These are phyloP conservation scores for Dichomitus squalens DNA, from an alignment of 1,284 basidiomycete species.

Conservation along the genomic window DNA sequence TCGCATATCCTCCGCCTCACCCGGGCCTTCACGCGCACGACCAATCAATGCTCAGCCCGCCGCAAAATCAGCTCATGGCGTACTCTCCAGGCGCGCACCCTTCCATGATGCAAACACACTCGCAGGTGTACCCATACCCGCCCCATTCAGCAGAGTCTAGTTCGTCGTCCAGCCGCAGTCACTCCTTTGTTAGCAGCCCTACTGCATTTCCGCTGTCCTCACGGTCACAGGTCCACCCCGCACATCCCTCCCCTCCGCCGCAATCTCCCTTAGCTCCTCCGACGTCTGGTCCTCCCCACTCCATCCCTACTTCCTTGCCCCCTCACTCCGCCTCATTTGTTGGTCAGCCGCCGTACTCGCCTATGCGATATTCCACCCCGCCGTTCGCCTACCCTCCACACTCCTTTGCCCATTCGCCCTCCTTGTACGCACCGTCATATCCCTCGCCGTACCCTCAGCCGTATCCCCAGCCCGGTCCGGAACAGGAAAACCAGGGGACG, in stretches of 20 bases:
- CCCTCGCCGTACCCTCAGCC: constrained; percentile 40
- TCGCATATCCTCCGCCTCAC: constrained; percentile 38
- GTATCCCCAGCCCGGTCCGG: constrained; percentile 26
- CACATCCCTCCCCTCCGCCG: constrained; percentile 36
- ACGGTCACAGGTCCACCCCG: constrained; percentile 27
- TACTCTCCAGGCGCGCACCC: constrained; percentile 32
- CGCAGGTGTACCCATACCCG: constrained; percentile 30
- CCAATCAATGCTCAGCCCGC: constrained; percentile 30
- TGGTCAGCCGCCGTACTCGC: constrained; percentile 39
- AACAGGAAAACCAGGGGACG: constrained; percentile 46
- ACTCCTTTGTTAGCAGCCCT: constrained; percentile 29
- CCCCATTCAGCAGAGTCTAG: constrained; percentile 37
- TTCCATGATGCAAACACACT: constrained; percentile 31
- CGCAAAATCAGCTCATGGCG: constrained; percentile 31
- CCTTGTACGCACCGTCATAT: constrained; percentile 43
- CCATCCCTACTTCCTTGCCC: constrained; percentile 7
- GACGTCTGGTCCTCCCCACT: constrained; percentile 19
- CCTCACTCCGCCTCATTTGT: constrained; percentile 36
- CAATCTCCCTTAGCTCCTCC: constrained; percentile 31
- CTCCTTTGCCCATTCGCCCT: constrained; percentile 40
- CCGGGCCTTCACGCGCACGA: constrained; percentile 36
- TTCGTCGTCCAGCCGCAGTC: constrained; percentile 31
- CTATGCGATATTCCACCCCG: constrained; percentile 43
- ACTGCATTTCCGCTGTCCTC: constrained; percentile 31
- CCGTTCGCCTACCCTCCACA: constrained; percentile 47